Percentiles rank a stretch among this genome's conserved stretches.
phyloP scores from a whole-genome alignment of 495 filamentous ascomycete species.

The Hyaloscypha variabilis region DNA sequence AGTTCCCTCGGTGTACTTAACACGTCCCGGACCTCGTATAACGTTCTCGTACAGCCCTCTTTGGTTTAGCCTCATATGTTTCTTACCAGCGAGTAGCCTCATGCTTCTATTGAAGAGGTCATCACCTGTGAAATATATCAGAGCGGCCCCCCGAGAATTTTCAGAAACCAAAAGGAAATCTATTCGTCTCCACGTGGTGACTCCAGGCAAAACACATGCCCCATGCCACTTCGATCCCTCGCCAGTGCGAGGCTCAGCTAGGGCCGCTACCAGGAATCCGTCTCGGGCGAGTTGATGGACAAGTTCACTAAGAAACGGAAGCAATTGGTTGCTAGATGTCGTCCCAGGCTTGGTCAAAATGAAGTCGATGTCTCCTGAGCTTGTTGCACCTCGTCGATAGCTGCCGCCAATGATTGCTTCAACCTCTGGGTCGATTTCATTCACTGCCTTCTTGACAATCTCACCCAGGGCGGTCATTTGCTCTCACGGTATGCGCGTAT shows the following conservation, averaged over 20 bases:
- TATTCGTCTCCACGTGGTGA: constrained; percentile 71
- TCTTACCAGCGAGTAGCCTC: constrained; percentile 79
- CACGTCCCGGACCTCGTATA: constrained; percentile 38
- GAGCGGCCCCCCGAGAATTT: constrained; percentile 83
- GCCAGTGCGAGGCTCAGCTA: constrained; percentile 42
- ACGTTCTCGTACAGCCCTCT: constrained; percentile 78
- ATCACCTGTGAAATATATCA: constrained; percentile 96
- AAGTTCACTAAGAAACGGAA: constrained; percentile 63
- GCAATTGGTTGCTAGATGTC: constrained; percentile 57
- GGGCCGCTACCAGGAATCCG: constrained; percentile 58
- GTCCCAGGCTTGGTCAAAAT: constrained; percentile 77
- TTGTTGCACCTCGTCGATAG: constrained; percentile 77
- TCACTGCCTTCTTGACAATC: constrained; percentile 65
- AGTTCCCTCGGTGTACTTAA: constrained; percentile 70
- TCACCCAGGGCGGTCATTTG: constrained; percentile 75
- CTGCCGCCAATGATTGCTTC: constrained; percentile 80
- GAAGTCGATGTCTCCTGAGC: constrained; percentile 82
- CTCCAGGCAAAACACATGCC: constrained; percentile 66
- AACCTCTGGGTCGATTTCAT: constrained; percentile 57
- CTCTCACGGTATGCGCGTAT: constrained; percentile 75
- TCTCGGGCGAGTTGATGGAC: constrained; percentile 60
- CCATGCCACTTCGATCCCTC: constrained; percentile 80
- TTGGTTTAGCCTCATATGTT: constrained; percentile 87
- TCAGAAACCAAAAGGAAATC: constrained; percentile 88
- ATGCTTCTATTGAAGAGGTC: constrained; percentile 96